Conservation (phyloP, 1,284 basidiomycete species). For the Afroboletus lepidellus region DNA sequence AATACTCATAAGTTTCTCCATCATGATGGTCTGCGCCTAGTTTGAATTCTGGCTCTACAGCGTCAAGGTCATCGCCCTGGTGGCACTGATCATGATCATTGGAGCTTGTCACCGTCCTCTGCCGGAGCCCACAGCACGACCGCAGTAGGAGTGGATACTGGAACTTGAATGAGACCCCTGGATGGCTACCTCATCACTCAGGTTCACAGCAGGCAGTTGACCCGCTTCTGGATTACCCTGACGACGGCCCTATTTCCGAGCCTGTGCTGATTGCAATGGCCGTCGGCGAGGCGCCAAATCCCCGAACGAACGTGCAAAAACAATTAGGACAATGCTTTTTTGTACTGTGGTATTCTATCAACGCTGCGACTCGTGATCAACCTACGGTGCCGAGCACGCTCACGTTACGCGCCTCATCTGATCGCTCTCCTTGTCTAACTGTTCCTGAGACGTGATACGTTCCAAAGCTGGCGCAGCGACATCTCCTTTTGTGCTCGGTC, state of each 20-base stretch:
- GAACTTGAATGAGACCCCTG: slow-evolving; percentile 17
- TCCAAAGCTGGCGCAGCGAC: slow-evolving; percentile 37
- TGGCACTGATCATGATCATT: slow-evolving; percentile 34
- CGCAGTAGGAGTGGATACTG: slow-evolving; percentile 29
- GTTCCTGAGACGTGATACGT: slow-evolving; percentile 20
- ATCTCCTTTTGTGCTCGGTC: slow-evolving; percentile 58
- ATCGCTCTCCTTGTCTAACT: slow-evolving; percentile 13
- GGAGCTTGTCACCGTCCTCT: slow-evolving; percentile 32
- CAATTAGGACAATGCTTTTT: slow-evolving; percentile 49
- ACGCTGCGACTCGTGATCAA: too few relatives aligned
- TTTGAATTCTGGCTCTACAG: slow-evolving; percentile 38
- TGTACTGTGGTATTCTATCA: slow-evolving; percentile 60
- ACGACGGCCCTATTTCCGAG: slow-evolving; percentile 43
- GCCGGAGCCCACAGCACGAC: slow-evolving; percentile 21
- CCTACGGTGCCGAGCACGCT: slow-evolving; percentile 48
- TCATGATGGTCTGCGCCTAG: slow-evolving; percentile 31
- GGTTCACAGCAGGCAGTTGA: slow-evolving; percentile 18
- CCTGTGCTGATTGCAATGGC: slow-evolving; percentile 56
- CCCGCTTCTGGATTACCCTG: slow-evolving; percentile 26
- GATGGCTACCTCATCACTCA: slow-evolving; percentile 20
- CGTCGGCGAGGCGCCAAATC: slow-evolving; percentile 42
- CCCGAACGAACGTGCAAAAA: slow-evolving; percentile 34
- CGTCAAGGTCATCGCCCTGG: slow-evolving; percentile 38
- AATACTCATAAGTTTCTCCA: slow-evolving; percentile 29
- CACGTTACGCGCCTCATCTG: slow-evolving; percentile 24